Percentiles rank a stretch among this genome's conserved stretches.
Conservation (phyloP, 306 rosid genomes). For the Dryas drummondii region DNA sequence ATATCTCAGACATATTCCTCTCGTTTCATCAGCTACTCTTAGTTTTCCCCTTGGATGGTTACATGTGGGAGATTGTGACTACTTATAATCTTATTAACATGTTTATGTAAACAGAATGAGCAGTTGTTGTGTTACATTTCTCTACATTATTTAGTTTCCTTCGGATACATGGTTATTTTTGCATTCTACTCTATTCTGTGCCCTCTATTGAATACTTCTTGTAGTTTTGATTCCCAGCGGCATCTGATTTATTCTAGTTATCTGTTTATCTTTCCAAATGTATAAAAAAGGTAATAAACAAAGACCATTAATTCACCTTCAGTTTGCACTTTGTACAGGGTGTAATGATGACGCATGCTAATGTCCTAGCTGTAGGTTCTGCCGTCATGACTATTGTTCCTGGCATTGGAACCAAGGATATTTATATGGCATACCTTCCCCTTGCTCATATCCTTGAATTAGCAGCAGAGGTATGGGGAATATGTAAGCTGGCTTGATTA, state of each 20-base stretch:
- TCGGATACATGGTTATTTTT: not conserved
- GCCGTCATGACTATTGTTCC: conserved; percentile 91
- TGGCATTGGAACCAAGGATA: conserved; percentile 64
- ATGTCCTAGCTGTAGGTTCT: conserved; percentile 80
- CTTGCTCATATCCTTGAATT: conserved; percentile 98
- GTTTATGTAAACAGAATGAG: not conserved
- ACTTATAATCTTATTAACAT: not conserved
- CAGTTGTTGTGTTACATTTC: not conserved
- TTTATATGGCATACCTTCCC: conserved; percentile 86
- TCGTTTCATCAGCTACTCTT: not conserved
- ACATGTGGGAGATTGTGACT: not conserved
- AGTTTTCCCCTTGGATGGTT: not conserved
- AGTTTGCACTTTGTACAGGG: conserved; percentile 55
- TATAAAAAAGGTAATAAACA: not conserved
- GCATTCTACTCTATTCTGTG: not conserved
- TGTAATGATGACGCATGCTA: conserved; percentile 97
- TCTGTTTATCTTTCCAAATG: not conserved
- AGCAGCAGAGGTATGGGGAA: conserved; percentile 80
- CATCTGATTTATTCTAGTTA: conserved; percentile 11
- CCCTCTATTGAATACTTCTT: not conserved
- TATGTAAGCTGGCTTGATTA: conserved; percentile 21
- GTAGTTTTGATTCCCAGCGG: not conserved
- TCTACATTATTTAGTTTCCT: not conserved
- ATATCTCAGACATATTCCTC: not conserved
- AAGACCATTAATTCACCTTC: conserved; percentile 9